Base-by-base conservation (phyloP, 441 rosid species). In the Caryocar brasiliense region DNA sequence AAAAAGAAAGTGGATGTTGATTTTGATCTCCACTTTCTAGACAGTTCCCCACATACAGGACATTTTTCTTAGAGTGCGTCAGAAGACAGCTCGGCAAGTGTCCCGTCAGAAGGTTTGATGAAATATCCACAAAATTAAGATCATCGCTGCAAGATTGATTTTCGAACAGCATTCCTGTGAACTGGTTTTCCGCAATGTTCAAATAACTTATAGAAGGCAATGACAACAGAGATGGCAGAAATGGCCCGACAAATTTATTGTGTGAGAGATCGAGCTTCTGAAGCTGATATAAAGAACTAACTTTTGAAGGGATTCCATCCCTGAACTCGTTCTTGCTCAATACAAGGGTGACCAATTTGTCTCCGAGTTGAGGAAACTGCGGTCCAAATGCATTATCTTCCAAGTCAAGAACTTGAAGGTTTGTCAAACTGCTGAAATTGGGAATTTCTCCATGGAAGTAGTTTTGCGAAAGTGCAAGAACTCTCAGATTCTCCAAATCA, bases 371-470 rank as follows among this genome's bases (percentile, higher is more conserved):
- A 33, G 96, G 98, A 72, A 85, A 82, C 64, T 56, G 54, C 17
- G 95, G 86, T 49, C 92, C 86, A 1, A 83, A 78, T 46, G 74
- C 72, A 74, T 92, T 87, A 51, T 85, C 83, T 74, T 80, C 90
- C 66, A 92, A 66, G 64, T 85, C 94, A 51, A 92, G 85, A 35
- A 81, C 86, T 62, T 85, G 95, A 74, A 92, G 89, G 67, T 87
- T 85, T 43, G 76, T 79, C 73, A 85, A 73, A 57, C 67, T 51
- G 58, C 76, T 76, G 9, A 87, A 51, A 66, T 81, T 87, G 1
- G 98, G 98, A 38, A 92, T 60, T 59, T 45, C 80, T 17, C 93
- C 95, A 0, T 32, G 33, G 52, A 92, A 78, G 45, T 78, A 73
- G 72, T 92, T 92, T 41, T 75, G 79, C 25, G 98, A 80, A 59